A percentile compares a stretch with the other conserved stretches of the same genome.
Evolutionary conservation across 164 flowering plant genomes (phyloP).

Genomic region (Umbellularia californica): DNA sequence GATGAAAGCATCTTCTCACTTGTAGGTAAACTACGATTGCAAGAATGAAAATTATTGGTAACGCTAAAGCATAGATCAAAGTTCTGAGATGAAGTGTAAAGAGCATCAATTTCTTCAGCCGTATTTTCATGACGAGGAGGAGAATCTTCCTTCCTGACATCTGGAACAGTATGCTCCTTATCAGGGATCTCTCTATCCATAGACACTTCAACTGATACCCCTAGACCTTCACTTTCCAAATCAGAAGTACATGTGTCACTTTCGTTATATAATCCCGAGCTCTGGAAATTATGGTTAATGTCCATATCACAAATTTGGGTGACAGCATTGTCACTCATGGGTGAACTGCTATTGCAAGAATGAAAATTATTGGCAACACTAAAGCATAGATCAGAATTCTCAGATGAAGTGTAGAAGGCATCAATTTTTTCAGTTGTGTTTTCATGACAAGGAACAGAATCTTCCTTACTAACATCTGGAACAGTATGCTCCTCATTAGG

Average conservation of each 20-base stretch:
- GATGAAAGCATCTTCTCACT: slow-evolving; percentile 1
- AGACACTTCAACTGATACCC: not conserved
- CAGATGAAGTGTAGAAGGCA: not conserved
- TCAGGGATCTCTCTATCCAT: not conserved
- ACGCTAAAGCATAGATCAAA: not conserved
- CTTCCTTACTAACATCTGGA: not conserved
- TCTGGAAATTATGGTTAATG: slow-evolving; percentile 3
- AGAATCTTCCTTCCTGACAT: not conserved
- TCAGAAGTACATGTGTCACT: slow-evolving; percentile 9
- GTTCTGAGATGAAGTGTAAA: not conserved
- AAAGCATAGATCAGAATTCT: not conserved
- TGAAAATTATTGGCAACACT: not conserved
- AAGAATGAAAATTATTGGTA: slow-evolving; percentile 2
- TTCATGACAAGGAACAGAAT: slow-evolving; percentile 1
- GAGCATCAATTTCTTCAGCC: not conserved
- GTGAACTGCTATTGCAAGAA: not conserved
- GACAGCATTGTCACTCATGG: not conserved
- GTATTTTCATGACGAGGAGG: slow-evolving; percentile 1
- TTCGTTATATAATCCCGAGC: slow-evolving; percentile 1
- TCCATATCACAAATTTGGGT: slow-evolving; percentile 7
- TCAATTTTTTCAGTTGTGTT: not conserved
- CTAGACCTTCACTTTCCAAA: not conserved
- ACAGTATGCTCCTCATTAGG: not conserved
- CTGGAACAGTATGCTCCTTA: not conserved
- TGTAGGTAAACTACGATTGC: not conserved